These are phyloP conservation scores for Helichrysum umbraculigerum DNA, from an alignment of 129 eudicot species.

Conservation along the genomic window DNA sequence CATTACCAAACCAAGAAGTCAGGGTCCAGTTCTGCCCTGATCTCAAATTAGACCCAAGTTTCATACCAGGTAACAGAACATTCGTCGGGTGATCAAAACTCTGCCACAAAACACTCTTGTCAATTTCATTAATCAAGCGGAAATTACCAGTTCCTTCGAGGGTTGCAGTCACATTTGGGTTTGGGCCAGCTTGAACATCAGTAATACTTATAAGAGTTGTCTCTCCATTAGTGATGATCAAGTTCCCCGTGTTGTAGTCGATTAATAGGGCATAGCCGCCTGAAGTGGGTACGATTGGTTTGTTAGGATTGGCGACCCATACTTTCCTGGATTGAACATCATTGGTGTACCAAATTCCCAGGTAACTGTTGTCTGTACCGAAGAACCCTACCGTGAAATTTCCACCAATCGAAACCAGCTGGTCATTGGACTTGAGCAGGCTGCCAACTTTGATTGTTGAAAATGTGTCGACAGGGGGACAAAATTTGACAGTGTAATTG, in stretches of 20 bases:
- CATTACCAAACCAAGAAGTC: constrained; percentile 30
- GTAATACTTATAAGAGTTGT: constrained; percentile 24
- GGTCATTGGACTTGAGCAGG: constrained; percentile 24
- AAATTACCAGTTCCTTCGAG: constrained; percentile 34
- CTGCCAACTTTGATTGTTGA: constrained; percentile 24
- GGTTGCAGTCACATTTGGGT: constrained; percentile 25
- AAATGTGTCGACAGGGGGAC: constrained; percentile 27
- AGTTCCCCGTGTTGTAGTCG: constrained; percentile 25
- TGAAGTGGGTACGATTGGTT: constrained; percentile 33
- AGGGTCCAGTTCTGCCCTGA: constrained; percentile 27
- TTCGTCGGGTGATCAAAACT: constrained; percentile 40
- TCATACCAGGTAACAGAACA: constrained; percentile 45
- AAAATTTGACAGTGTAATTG: constrained; percentile 43
- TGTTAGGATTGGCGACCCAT: constrained; percentile 47
- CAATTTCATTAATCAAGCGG: constrained; percentile 11
- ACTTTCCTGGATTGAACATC: constrained; percentile 10
- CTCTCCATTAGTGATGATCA: constrained; percentile 19
- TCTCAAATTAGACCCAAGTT: constrained; percentile 26
- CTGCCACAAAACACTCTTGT: constrained; percentile 35
- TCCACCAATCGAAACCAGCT: constrained; percentile 24
- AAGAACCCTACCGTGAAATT: constrained; percentile 41
- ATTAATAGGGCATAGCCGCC: constrained; percentile 18
- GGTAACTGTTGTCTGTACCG: constrained; percentile 6
- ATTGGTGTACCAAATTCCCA: constrained; percentile 41
- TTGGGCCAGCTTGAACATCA: constrained; percentile 20